Base-by-base conservation (phyloP, 495 filamentous ascomycete genomes). In the Poronia punctata region DNA sequence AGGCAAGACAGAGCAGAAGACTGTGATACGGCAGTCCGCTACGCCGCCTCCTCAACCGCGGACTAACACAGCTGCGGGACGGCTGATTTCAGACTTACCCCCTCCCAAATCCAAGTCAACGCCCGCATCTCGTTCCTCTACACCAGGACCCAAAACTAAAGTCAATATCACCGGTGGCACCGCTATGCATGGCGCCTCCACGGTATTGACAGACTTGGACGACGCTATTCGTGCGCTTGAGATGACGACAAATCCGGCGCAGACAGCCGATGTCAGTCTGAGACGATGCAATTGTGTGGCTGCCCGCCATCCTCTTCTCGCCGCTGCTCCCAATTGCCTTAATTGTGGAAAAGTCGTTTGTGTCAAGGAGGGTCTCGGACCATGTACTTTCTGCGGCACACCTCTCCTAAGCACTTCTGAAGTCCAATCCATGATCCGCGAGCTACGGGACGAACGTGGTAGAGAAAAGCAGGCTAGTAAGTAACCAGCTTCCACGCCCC, bases 301-400 rank as follows among this genome's bases (percentile, higher is more conserved):
- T 0, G 71, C 83, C 3, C 74, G 86, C 2, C 92, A 98, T 52
- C 84, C 93, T 3, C 69, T 95, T 7, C 79, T 95, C 8, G 74
- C 73, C 7, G 85, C 89, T 0, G 86, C 88, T 0, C 92, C 93
- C 3, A 98, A 97, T 57, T 98, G 92, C 48, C 67, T 92, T 14
- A 80, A 75, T 48, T 98, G 92, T 57, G 92, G 92, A 38, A 95
- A 97, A 61, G 87, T 98, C n/a, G 82, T 97, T 38, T 98, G 92
- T 60, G 78, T 94, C 9, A 85, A 93, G 50, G 88, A 98, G 55
- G 92, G 92, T 1, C 71, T 95, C 3, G 92, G 90, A 1, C 92
- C 92, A 1, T 98, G 92, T 57, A 96, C 92, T 5, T 96, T 93
- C 54, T 98, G 92, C 66, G 72, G 71, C 2, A 67, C 71, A 2